Conservation (phyloP, 352 stramenopile species). For the Elongisporangium undulatum region DNA sequence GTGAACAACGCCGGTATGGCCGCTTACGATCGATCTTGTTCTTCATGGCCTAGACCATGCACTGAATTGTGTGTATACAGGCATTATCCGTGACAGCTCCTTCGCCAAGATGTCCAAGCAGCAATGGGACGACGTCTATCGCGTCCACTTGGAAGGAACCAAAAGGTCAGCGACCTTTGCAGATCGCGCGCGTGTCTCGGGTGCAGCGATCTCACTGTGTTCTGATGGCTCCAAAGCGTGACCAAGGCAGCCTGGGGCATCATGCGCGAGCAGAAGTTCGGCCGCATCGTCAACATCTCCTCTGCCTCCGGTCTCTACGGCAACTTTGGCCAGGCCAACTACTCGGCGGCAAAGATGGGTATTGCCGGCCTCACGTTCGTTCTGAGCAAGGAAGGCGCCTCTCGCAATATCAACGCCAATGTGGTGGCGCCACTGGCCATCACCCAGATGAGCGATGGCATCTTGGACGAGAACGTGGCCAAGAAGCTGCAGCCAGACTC, state of each 20-base stretch:
- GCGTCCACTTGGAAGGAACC: conserved; percentile 82
- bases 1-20: conserved; percentile 92
- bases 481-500: conserved; percentile 66
- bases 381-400: conserved; percentile 75
- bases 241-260: conserved; percentile 74
- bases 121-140: conserved; percentile 80
- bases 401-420: conserved; percentile 76
- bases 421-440: conserved; percentile 78
- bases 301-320: conserved; percentile 84
- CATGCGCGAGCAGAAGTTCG: conserved; percentile 79
- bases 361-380: conserved; percentile 92
- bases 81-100: conserved; percentile 85
- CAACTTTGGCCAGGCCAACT: conserved; percentile 90
- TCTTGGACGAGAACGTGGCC: conserved; percentile 65
- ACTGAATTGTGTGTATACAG: conserved; percentile 6
- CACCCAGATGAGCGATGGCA: conserved; percentile 81
- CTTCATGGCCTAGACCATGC: not conserved
- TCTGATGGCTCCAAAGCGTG: conserved; percentile 20
- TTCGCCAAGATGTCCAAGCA: conserved; percentile 84
- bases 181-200: not conserved
- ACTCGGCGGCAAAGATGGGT: conserved; percentile 87
- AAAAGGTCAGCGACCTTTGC: conserved; percentile 39
- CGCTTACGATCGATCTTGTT: not conserved
- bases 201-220: conserved; percentile 1
- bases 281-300: conserved; percentile 83